phyloP scores from a whole-genome alignment of 2,329 filamentous ascomycete genomes.

The Exophiala sp. region DNA sequence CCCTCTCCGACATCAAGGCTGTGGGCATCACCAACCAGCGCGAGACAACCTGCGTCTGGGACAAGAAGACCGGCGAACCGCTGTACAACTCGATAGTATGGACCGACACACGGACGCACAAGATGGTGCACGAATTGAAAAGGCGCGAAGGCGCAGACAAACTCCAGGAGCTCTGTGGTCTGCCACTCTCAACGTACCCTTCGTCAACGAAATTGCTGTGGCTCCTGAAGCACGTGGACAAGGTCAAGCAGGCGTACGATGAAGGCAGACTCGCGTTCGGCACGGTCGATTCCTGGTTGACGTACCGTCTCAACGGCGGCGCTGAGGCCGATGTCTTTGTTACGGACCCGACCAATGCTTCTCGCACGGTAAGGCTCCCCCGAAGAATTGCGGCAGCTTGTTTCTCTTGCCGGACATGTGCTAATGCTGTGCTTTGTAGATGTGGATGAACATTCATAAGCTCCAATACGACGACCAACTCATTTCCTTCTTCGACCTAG shows the following conservation, averaged over 20 bases:
- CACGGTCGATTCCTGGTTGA: constrained; percentile 75
- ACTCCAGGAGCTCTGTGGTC: constrained; percentile 63
- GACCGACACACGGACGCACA: constrained; percentile 71
- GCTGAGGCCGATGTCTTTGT: constrained; percentile 58
- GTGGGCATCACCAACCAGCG: constrained; percentile 80
- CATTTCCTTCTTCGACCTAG: constrained; percentile 68
- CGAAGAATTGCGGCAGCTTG: no score
- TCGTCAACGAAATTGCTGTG: constrained; percentile 73
- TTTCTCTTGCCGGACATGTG: no score
- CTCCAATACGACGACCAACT: constrained; percentile 69
- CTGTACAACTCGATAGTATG: constrained; percentile 75
- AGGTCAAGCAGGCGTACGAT: constrained; percentile 65
- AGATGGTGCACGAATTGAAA: constrained; percentile 70
- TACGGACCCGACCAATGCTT: constrained; percentile 74
- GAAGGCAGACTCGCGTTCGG: constrained; percentile 68
- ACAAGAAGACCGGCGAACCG: constrained; percentile 67
- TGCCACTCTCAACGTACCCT: constrained; percentile 75
- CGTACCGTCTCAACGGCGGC: constrained; percentile 69
- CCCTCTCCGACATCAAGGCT: constrained; percentile 61
- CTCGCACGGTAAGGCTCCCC: constrained; percentile 51
- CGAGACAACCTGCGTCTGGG: constrained; percentile 76
- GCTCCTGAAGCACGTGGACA: constrained; percentile 64
- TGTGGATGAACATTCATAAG: constrained; percentile 78
- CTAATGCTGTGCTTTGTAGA: constrained; percentile 32
- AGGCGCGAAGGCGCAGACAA: constrained; percentile 58